These are phyloP conservation scores for Fistulinella cinereoalba DNA, from an alignment of 1,284 basidiomycete species.

Conservation along the genomic window DNA sequence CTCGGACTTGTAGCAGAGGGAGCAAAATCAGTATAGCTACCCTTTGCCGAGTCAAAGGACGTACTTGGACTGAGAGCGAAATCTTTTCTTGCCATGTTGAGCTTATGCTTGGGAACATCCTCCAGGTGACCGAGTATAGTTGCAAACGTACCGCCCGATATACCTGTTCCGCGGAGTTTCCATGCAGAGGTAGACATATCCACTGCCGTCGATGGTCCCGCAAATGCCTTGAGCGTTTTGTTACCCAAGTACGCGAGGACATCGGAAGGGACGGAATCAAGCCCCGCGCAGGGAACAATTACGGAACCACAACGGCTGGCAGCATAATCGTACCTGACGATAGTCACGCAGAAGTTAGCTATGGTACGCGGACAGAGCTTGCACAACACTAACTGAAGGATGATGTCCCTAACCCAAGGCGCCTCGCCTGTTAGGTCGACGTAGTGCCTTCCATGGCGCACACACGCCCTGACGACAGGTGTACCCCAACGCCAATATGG, in stretches of 20 bases:
- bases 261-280: slow-evolving; percentile 63
- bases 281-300: slow-evolving; percentile 57
- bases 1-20: slow-evolving; percentile 37
- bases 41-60: slow-evolving; percentile 14
- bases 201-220: slow-evolving; percentile 36
- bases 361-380: slow-evolving; percentile 2
- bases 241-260: slow-evolving; percentile 50
- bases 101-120: slow-evolving; percentile 43
- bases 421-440: slow-evolving; percentile 63
- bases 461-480: slow-evolving; percentile 52
- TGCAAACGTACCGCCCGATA: slow-evolving; percentile 72
- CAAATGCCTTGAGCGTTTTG: slow-evolving; percentile 42
- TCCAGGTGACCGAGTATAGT: slow-evolving; percentile 50
- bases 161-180: slow-evolving; percentile 42
- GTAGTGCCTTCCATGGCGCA: slow-evolving; percentile 55
- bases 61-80: slow-evolving; percentile 60
- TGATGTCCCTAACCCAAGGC: slow-evolving; percentile 50
- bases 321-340: slow-evolving; percentile 50
- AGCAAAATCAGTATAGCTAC: not conserved
- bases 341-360: slow-evolving; percentile 2
- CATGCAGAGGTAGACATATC: slow-evolving; percentile 47
- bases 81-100: slow-evolving; percentile 34
- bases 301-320: slow-evolving; percentile 53
- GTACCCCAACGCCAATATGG: slow-evolving; percentile 65
- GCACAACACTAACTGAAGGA: slow-evolving; percentile 39